phyloP scores from a whole-genome alignment of 345 rosid genomes.

The Diplotaxis tenuifolia region DNA sequence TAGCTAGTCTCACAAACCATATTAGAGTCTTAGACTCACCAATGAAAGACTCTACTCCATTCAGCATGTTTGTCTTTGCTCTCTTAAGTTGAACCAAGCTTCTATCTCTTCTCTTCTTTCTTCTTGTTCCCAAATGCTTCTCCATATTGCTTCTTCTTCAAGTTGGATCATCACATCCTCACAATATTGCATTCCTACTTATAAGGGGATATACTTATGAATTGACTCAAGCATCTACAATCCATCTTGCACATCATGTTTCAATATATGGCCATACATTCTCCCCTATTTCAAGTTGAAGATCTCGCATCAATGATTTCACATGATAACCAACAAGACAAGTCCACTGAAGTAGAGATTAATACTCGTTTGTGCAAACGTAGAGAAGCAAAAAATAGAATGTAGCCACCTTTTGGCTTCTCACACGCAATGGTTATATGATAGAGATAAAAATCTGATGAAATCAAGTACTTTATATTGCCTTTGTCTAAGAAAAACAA shows the following conservation, averaged over 20 bases:
- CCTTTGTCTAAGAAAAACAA: background rate
- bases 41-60: background rate
- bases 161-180: too few species aligned
- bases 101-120: too few species aligned
- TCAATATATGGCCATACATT: constrained; percentile 76
- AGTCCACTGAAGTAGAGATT: constrained; percentile 53
- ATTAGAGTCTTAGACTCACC: too few species aligned
- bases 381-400: background rate
- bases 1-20: too few species aligned
- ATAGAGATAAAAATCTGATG: background rate
- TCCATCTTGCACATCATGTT: constrained; percentile 3
- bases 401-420: background rate
- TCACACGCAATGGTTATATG: background rate
- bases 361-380: too few species aligned
- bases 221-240: too few species aligned
- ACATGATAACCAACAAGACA: constrained; percentile 48
- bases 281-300: constrained; percentile 69
- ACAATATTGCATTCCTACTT: too few species aligned
- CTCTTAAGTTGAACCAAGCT: background rate
- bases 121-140: too few species aligned
- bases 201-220: too few species aligned
- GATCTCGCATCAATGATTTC: constrained; percentile 57
- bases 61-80: background rate
- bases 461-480: background rate
- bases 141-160: too few species aligned